Percentiles rank a stretch among this genome's conserved stretches.
phyloP scores from a whole-genome alignment of 2,329 filamentous ascomycete species.

The Hymenoscyphus repandus region DNA sequence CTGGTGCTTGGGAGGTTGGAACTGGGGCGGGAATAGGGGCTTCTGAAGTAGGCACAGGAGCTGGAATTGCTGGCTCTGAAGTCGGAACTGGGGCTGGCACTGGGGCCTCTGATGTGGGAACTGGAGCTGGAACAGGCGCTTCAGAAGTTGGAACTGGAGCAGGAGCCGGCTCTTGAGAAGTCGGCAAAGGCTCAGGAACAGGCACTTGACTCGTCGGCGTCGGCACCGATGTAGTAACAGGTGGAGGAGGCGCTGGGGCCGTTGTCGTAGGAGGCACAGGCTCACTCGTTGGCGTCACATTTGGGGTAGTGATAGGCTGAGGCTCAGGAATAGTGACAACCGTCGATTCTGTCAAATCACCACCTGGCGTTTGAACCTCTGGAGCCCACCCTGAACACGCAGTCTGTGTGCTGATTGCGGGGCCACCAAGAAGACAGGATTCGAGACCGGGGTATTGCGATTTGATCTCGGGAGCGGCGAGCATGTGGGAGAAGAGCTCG shows the following conservation, averaged over 20 bases:
- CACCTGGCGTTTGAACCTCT: neutral
- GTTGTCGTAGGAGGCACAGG: neutral
- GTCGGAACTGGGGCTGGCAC: neutral
- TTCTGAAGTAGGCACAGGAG: neutral
- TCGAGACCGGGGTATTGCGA: conserved; percentile 1
- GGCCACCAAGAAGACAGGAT: neutral
- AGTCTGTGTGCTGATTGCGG: neutral
- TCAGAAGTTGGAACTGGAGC: neutral
- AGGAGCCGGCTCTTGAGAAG: neutral
- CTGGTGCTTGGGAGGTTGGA: neutral
- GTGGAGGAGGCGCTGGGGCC: neutral
- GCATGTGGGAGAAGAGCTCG: neutral
- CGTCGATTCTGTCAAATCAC: conserved; percentile 4
- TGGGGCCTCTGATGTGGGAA: neutral
- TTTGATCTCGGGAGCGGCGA: neutral
- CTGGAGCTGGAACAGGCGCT: neutral
- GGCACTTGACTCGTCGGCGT: neutral
- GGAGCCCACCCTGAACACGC: neutral
- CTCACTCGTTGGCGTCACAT: neutral
- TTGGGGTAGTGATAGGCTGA: neutral
- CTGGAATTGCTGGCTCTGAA: neutral
- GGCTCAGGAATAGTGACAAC: conserved; percentile 1
- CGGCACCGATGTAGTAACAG: neutral
- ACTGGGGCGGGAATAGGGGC: neutral
- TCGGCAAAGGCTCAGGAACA: neutral